A percentile compares a stretch with the other conserved stretches of the same genome.
Evolutionary conservation across 2,329 filamentous ascomycete genomes (phyloP).

Genomic region (Alternaria angustiovoidea): DNA sequence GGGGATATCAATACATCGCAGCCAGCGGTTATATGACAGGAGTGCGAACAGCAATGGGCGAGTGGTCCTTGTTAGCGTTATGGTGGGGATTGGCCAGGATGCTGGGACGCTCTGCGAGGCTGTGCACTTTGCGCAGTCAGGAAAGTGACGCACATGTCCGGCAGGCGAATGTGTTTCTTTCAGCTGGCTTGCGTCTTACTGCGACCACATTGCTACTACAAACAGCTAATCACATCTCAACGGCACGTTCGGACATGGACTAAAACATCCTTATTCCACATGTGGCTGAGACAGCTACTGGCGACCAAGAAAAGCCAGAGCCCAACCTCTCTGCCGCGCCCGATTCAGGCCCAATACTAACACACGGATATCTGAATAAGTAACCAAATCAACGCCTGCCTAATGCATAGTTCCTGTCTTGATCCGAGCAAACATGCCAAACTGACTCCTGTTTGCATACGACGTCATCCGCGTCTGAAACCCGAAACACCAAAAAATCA

Average conservation of each 20-base stretch:
- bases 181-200: slow-evolving; percentile 19
- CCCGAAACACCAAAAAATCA: neutral
- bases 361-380: slow-evolving; percentile 22
- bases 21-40: slow-evolving; percentile 32
- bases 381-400: slow-evolving; percentile 24
- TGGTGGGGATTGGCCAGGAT: slow-evolving; percentile 24
- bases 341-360: slow-evolving; percentile 25
- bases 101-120: slow-evolving; percentile 16
- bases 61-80: slow-evolving; percentile 29
- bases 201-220: slow-evolving; percentile 1
- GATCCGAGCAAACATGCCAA: neutral
- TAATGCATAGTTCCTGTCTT: slow-evolving; percentile 21
- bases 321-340: slow-evolving; percentile 31
- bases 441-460: neutral
- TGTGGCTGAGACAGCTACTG: slow-evolving; percentile 13
- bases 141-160: slow-evolving; percentile 16
- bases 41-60: slow-evolving; percentile 26
- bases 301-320: slow-evolving; percentile 14
- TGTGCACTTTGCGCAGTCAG: slow-evolving; percentile 18
- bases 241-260: neutral
- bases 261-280: neutral
- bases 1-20: slow-evolving; percentile 18
- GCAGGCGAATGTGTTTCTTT: slow-evolving; percentile 13
- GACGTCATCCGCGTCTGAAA: slow-evolving; percentile 3
- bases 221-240: slow-evolving; percentile 7